These are phyloP conservation scores for Athelia sp. DNA, from an alignment of 1,284 basidiomycete genomes.

Conservation along the genomic window DNA sequence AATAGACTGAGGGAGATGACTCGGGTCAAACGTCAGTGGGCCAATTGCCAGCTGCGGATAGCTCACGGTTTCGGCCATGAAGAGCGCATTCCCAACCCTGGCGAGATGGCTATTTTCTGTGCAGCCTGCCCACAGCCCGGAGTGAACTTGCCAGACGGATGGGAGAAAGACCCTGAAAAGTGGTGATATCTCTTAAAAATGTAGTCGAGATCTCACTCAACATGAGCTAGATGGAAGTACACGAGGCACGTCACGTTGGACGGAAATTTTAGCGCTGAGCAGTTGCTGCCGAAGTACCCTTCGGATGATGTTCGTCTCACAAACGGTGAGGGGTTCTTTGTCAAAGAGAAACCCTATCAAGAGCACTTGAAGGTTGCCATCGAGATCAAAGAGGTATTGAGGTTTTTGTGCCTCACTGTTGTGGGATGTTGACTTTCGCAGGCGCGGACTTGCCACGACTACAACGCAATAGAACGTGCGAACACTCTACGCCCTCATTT, in stretches of 20 bases:
- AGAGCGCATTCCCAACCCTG: neutral
- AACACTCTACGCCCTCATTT: conserved; percentile 5
- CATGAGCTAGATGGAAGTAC: neutral
- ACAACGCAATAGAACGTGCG: conserved; percentile 7
- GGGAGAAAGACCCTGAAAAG: neutral
- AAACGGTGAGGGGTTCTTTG: conserved; percentile 6
- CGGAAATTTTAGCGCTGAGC: conserved; percentile 11
- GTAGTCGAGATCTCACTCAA: conserved; percentile 3
- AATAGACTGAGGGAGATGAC: conserved; percentile 6
- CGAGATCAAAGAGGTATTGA: conserved; percentile 5
- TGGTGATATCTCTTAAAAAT: neutral
- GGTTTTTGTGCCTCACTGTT: neutral
- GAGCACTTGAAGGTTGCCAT: conserved; percentile 5
- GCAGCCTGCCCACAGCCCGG: conserved; percentile 12
- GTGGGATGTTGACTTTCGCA: neutral
- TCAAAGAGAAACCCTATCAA: conserved; percentile 5
- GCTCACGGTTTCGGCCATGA: neutral
- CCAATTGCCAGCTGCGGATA: neutral
- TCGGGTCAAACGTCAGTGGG: conserved; percentile 6
- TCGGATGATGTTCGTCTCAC: neutral
- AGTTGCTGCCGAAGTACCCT: neutral
- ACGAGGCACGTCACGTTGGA: conserved; percentile 7
- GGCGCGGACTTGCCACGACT: conserved; percentile 11
- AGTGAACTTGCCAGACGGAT: conserved; percentile 7
- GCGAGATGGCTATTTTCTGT: conserved; percentile 11